Evolutionary conservation across 1,139 yeast species (phyloP), one percentile per base, ranked within the genome.

Genomic region (Magnusiomyces sp.): DNA sequence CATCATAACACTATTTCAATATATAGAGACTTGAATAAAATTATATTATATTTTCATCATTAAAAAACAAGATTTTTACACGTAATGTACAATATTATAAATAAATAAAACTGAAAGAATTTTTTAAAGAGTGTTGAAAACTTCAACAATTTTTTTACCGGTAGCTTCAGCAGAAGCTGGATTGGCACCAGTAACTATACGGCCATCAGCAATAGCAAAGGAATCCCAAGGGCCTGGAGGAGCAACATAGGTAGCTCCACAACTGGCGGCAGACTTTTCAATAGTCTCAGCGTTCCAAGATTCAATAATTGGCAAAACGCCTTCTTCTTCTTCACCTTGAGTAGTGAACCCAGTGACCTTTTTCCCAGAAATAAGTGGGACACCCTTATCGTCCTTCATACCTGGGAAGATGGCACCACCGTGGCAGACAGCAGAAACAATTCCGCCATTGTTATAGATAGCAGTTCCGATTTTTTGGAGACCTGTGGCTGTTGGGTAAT

Each of bases 361-460:
- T 23, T 23, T 23, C 7, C 29, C 29, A 4, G 63, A 74, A 77
- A 49, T 80, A 83, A 56, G 75, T 65, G 53, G 75, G 68, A 79
- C 80, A 34, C 72, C 69, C 20, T 62, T 56, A 45, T 65, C 59
- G 55, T 74, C 76, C 42, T 62, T 68, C 55, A 79, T 63, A 45
- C 71, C 70, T 36, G 70, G 74, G 51, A 81, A 75, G 54, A 79
- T 70, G 40, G 74, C 73, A 13, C 84, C 83, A 4, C 85, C 87
- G 57, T 81, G 87, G 65, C 87, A 81, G 20, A 80, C 84, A 14
- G 85, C 82, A 40, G 80, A 63, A 29, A 80, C 75, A 40, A 78
- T 73, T 46, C 83, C 83, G 36, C 76, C 76, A 23, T 72, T 66
- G 42, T 66, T 67, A 61, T 74, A 77, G 47, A 79, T 73, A 11